These are phyloP conservation scores for Aspergillus sergii DNA, from an alignment of 2,329 filamentous ascomycete species.

Conservation along the genomic window DNA sequence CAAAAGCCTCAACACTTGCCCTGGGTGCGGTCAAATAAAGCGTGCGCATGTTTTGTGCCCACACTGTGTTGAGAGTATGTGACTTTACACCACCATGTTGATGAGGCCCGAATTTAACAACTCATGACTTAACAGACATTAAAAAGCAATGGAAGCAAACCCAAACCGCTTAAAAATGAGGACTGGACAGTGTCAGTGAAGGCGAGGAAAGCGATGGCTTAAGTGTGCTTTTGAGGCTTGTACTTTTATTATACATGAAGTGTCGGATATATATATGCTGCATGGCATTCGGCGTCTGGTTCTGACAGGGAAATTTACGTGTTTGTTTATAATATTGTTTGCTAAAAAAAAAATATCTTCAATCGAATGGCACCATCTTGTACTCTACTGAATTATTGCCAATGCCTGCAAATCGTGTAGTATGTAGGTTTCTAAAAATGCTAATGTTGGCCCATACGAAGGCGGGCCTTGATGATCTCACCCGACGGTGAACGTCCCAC, in stretches of 20 bases:
- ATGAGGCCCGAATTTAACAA: constrained; percentile 5
- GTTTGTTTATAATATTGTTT: constrained; percentile 12
- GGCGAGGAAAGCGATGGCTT: constrained; percentile 6
- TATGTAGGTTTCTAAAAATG: neutral
- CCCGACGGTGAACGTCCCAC: constrained; percentile 6
- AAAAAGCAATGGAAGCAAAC: constrained; percentile 48
- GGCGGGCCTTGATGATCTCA: constrained; percentile 9
- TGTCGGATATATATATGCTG: constrained; percentile 36
- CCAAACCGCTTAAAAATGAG: constrained; percentile 29
- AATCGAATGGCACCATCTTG: neutral
- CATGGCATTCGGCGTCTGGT: constrained; percentile 43
- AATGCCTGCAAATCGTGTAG: neutral
- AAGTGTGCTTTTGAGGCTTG: constrained; percentile 11
- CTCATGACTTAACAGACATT: constrained; percentile 39
- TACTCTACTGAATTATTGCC: neutral
- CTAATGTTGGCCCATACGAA: neutral
- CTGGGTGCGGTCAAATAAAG: constrained; percentile 84
- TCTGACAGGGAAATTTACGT: constrained; percentile 24
- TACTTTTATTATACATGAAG: constrained; percentile 29
- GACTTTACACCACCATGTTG: neutral
- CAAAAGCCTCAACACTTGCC: constrained; percentile 82
- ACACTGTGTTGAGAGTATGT: constrained; percentile 79
- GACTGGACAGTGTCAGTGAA: constrained; percentile 9
- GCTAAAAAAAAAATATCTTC: neutral
- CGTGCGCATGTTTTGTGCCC: constrained; percentile 86